Conservation (phyloP, 2,329 filamentous ascomycete genomes). For the Colletotrichum lini region DNA sequence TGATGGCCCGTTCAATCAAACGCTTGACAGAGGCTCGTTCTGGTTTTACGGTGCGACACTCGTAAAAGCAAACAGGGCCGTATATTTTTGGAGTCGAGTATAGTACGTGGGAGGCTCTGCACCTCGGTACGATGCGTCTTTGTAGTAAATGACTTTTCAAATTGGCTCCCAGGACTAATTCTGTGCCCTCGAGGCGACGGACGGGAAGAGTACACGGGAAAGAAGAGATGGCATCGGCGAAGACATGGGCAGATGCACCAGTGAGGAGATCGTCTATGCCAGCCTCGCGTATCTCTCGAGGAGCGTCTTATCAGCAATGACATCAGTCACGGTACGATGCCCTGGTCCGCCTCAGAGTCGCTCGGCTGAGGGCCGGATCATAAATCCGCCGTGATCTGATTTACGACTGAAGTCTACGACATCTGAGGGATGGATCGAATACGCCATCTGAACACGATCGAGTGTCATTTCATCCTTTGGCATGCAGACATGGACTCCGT, state of each 20-base stretch:
- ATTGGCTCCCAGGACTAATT: not conserved
- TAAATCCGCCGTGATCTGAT: conserved; percentile 36
- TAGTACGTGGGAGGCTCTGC: no score
- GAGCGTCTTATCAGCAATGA: conserved; percentile 50
- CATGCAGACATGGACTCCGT: conserved; percentile 19
- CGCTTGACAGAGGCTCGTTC: no score
- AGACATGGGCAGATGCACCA: conserved; percentile 18
- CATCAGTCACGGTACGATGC: conserved; percentile 40
- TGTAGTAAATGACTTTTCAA: no score
- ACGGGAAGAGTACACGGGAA: not conserved
- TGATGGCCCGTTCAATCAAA: no score
- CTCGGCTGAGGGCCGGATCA: conserved; percentile 36
- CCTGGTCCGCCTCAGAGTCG: conserved; percentile 33
- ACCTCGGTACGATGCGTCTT: no score
- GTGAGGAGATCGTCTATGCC: not conserved
- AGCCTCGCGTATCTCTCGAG: not conserved
- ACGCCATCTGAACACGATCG: conserved; percentile 39
- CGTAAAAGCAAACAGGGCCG: no score
- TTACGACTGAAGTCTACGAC: no score
- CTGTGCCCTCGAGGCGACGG: not conserved
- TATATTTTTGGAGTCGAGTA: no score
- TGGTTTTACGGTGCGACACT: no score
- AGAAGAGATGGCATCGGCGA: conserved; percentile 38
- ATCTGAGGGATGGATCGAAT: conserved; percentile 38
- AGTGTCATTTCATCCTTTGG: conserved; percentile 42